Evolutionary conservation across 805 yeast genomes (phyloP).

Genomic region (Candida oleophila): DNA sequence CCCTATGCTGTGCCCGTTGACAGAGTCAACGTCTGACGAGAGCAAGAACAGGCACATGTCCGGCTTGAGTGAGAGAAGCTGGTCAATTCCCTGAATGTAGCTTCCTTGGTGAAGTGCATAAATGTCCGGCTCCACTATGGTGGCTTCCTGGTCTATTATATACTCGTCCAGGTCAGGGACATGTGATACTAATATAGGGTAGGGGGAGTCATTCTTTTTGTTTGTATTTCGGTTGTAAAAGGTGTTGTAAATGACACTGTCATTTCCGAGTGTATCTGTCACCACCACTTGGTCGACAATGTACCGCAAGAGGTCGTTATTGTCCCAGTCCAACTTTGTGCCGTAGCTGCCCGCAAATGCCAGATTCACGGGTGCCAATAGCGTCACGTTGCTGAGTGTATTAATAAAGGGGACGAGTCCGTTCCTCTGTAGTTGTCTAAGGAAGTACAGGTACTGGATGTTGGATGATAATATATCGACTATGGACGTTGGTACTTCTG

Average conservation of each 20-base stretch:
- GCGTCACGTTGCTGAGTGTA: conserved; percentile 58
- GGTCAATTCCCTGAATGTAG: conserved; percentile 62
- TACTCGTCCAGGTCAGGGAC: conserved; percentile 26
- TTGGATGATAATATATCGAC: conserved; percentile 69
- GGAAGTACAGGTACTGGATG: conserved; percentile 64
- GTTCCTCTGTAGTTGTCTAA: conserved; percentile 57
- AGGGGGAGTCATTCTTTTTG: conserved; percentile 5
- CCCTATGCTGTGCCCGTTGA: conserved; percentile 22
- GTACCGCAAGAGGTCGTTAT: conserved; percentile 24
- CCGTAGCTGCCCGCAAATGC: conserved; percentile 50
- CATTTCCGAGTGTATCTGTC: conserved; percentile 25
- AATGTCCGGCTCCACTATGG: conserved; percentile 58
- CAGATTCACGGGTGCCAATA: conserved; percentile 79
- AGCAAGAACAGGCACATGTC: conserved; percentile 36
- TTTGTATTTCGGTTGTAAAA: conserved; percentile 14
- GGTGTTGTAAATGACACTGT: conserved; percentile 29
- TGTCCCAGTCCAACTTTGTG: conserved; percentile 4
- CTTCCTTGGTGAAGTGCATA: conserved; percentile 63
- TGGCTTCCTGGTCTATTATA: conserved; percentile 42
- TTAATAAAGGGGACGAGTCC: conserved; percentile 66
- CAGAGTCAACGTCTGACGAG: conserved; percentile 22
- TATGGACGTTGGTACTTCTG: conserved; percentile 39
- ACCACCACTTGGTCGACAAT: conserved; percentile 32
- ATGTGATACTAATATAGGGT: conserved; percentile 24
- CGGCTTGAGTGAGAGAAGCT: conserved; percentile 37